phyloP scores from a whole-genome alignment of 2,329 filamentous ascomycete species.

The Chrysosporium queenslandicum region DNA sequence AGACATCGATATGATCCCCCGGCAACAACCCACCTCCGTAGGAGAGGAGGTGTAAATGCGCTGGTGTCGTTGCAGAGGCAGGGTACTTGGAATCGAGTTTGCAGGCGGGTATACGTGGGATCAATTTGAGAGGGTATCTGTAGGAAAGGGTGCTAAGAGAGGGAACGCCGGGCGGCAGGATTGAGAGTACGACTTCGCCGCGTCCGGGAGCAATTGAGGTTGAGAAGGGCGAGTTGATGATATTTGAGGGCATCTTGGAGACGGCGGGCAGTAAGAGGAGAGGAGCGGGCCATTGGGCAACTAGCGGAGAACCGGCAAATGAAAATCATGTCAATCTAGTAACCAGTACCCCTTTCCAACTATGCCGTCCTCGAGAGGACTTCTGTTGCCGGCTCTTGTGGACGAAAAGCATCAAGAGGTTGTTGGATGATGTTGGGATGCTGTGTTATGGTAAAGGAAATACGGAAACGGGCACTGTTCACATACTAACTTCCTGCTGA shows the following conservation, averaged over 20 bases:
- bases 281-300: not conserved
- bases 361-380: not conserved
- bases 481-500: no score
- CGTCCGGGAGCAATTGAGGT: conserved; percentile 63
- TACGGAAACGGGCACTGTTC: no score
- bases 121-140: conserved; percentile 89
- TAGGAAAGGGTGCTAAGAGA: conserved; percentile 68
- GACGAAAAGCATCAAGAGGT: no score
- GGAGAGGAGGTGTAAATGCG: conserved; percentile 79
- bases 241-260: conserved; percentile 12
- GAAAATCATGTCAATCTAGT: not conserved
- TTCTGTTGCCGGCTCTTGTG: no score
- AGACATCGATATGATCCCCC: conserved; percentile 69
- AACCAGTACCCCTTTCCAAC: not conserved
- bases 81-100: conserved; percentile 41
- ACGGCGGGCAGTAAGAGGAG: not conserved
- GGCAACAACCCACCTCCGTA: conserved; percentile 91
- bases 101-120: conserved; percentile 62
- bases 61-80: conserved; percentile 41
- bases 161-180: conserved; percentile 61
- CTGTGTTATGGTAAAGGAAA: not conserved
- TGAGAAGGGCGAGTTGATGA: conserved; percentile 58
- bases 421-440: not conserved
- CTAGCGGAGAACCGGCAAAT: not conserved
- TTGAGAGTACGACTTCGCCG: conserved; percentile 63